Base-by-base conservation (phyloP, 139 green algal species). In the Chlorella vulgaris region DNA sequence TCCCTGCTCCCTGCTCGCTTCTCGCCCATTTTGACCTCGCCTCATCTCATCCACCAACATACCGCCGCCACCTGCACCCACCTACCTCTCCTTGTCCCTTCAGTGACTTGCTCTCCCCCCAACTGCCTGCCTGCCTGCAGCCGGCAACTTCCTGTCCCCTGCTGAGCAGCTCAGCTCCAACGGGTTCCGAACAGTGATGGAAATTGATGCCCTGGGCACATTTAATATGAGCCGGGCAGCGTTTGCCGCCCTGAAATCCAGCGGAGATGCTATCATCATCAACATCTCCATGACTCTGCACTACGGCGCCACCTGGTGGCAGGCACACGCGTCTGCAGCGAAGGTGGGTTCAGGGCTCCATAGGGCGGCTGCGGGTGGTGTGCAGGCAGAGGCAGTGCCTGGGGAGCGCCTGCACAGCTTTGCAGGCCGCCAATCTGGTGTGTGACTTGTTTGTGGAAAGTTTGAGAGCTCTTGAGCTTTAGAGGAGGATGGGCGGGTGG, bases 281-380 rank as follows among this genome's bases (percentile, higher is more conserved):
- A 99, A 98, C 92, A 99, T 99, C 87, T 96, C 88, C 70, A 93
- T 93, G 60, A 99, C 96, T 15, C 86, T 99, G 83, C 96, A 99
- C 43, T 98, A 99, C 82, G 93, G 94, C 5, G 95, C 95, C 7
- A 97, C 93, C 2, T 99, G 94, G 94, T 99, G 91, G 83, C 95
- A 98, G 88, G 88, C 55, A 7, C 74, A 80, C 55, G 74, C 74
- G 19, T 80, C 55, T 2, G 74, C 74, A 7, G 74, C 74, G 26
- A 80, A 80, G 74, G 74, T 50, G 43, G 18, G 47, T 21, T 65
- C 28, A 4, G 58, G 13, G 58, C 31, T 26, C 58, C n/a, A n/a
- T n/a, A n/a, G 47, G 47, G 47, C 10, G 15, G 47, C 47, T 58
- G n/a, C n/a, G n/a, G n/a, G n/a, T n/a, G n/a, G n/a, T n/a, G n/a